These are phyloP conservation scores for Lachnellula suecica DNA, from an alignment of 2,329 filamentous ascomycete genomes.

Conservation along the genomic window DNA sequence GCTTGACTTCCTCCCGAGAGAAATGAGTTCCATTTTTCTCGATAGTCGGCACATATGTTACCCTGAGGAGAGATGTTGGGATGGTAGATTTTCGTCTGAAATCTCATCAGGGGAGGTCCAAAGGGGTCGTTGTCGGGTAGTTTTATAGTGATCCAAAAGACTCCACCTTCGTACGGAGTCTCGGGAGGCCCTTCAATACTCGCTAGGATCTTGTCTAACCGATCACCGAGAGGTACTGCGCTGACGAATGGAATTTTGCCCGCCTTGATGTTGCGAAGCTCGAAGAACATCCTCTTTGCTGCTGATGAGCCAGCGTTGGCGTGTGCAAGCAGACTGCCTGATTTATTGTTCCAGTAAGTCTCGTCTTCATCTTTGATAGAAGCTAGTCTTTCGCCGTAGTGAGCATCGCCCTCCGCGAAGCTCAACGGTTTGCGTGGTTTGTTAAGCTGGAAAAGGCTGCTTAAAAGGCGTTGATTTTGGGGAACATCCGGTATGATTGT, in stretches of 20 bases:
- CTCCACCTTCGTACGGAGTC: constrained; percentile 88
- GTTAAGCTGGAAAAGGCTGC: neutral
- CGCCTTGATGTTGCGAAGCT: constrained; percentile 20
- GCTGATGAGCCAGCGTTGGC: constrained; percentile 7
- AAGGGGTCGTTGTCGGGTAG: constrained; percentile 93
- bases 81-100: constrained; percentile 94
- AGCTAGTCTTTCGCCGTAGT: constrained; percentile 11
- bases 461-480: constrained; percentile 10
- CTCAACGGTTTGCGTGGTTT: neutral
- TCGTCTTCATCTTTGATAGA: constrained; percentile 8
- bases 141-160: constrained; percentile 77
- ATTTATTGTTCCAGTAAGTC: constrained; percentile 4
- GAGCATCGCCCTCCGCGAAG: constrained; percentile 9
- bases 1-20: neutral
- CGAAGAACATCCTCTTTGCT: constrained; percentile 22
- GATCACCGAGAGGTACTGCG: constrained; percentile 18
- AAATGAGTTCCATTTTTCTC: constrained; percentile 16
- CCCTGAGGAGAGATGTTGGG: no score
- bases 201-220: constrained; percentile 22
- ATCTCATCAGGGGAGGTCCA: constrained; percentile 86
- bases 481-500: neutral
- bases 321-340: neutral
- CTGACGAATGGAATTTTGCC: constrained; percentile 25
- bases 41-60: constrained; percentile 26
- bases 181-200: constrained; percentile 70